phyloP scores from a whole-genome alignment of 306 rosid species.

The Corylus americana region DNA sequence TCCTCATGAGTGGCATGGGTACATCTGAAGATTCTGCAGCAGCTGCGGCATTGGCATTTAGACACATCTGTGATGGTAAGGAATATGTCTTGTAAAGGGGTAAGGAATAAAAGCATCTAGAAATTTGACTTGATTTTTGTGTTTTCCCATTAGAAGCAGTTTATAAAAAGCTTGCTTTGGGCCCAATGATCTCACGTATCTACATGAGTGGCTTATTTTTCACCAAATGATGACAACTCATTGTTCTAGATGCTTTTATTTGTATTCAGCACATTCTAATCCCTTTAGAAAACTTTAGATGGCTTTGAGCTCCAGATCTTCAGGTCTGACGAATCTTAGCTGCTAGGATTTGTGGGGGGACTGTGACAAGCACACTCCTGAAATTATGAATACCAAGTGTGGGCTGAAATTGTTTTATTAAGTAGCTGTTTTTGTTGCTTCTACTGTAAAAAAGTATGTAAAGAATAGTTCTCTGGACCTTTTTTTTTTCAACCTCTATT shows the following conservation, averaged over 20 bases:
- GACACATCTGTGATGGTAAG: constrained; percentile 94
- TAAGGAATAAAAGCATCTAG: background rate
- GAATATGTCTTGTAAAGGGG: constrained; percentile 24
- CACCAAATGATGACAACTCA: background rate
- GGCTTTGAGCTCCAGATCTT: background rate
- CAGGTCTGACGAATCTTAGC: background rate
- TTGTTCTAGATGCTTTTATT: background rate
- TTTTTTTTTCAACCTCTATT: background rate
- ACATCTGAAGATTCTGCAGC: constrained; percentile 95
- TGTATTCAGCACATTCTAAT: background rate
- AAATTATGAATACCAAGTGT: background rate
- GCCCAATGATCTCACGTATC: background rate
- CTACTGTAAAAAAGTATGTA: background rate
- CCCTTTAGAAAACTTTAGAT: background rate
- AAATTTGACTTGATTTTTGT: constrained; percentile 2
- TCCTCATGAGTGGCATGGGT: constrained; percentile 93
- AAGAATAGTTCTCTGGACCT: background rate
- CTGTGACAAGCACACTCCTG: background rate
- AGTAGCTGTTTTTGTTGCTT: background rate
- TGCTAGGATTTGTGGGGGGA: background rate
- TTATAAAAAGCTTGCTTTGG: background rate
- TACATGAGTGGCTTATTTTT: background rate
- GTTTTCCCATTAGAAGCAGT: background rate
- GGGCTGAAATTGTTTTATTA: background rate
- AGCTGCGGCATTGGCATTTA: constrained; percentile 94